phyloP scores from a whole-genome alignment of 2,329 filamentous ascomycete genomes.

The Microcyclosporella mali region DNA sequence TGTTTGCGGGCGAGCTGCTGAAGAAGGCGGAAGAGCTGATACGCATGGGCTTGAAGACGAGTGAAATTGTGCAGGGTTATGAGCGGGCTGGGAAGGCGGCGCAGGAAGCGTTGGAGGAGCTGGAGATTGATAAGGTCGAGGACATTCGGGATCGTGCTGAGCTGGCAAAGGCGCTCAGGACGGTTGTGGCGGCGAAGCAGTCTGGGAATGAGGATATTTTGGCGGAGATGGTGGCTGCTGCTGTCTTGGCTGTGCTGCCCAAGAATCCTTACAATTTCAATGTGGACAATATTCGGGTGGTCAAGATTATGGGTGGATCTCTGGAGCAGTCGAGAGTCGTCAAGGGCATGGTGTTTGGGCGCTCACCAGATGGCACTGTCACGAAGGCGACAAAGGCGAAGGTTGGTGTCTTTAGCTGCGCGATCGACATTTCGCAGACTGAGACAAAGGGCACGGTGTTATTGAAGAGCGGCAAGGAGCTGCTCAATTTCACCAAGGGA shows the following conservation, averaged over 20 bases:
- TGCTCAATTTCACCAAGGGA: constrained; percentile 96
- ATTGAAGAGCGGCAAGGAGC: constrained; percentile 94
- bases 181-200: constrained; percentile 95
- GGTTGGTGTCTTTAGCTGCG: constrained; percentile 93
- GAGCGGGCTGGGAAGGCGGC: constrained; percentile 90
- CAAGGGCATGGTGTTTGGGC: constrained; percentile 96
- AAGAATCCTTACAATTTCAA: constrained; percentile 97
- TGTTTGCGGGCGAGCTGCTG: constrained; percentile 88
- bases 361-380: constrained; percentile 81
- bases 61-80: constrained; percentile 91
- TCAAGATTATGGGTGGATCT: constrained; percentile 98
- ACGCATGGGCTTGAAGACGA: constrained; percentile 96
- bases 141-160: constrained; percentile 75
- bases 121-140: constrained; percentile 83
- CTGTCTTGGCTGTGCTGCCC: constrained; percentile 77
- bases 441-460: constrained; percentile 98
- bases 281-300: constrained; percentile 96
- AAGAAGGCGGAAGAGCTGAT: constrained; percentile 96
- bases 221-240: constrained; percentile 78
- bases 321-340: constrained; percentile 91
- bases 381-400: constrained; percentile 92
- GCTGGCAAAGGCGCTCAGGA: constrained; percentile 89
- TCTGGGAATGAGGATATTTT: constrained; percentile 87
- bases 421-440: constrained; percentile 90
- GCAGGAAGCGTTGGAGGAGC: constrained; percentile 70